phyloP scores from a whole-genome alignment of 2,329 filamentous ascomycete species.

The Lachnellula suecica region DNA sequence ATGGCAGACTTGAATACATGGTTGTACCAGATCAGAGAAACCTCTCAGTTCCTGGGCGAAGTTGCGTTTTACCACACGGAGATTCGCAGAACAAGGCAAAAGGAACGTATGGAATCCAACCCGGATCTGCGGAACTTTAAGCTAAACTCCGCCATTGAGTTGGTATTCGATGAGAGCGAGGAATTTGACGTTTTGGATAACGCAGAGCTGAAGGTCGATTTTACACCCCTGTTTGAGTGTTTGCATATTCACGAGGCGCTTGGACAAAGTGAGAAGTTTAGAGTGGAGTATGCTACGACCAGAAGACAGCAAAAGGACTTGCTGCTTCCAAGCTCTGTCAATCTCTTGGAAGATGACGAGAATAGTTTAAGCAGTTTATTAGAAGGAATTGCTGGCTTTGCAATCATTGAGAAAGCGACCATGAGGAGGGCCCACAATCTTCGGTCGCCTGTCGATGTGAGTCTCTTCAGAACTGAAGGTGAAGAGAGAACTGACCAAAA shows the following conservation, averaged over 20 bases:
- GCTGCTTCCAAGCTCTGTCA: slow-evolving; percentile 73
- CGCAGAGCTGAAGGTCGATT: slow-evolving; percentile 91
- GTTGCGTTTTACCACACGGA: slow-evolving; percentile 97
- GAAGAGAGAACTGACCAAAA: slow-evolving; percentile 14
- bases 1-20: slow-evolving; percentile 97
- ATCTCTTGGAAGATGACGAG: slow-evolving; percentile 80
- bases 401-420: slow-evolving; percentile 92
- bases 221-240: slow-evolving; percentile 90
- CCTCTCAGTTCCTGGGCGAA: slow-evolving; percentile 92
- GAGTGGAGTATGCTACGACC: slow-evolving; percentile 87
- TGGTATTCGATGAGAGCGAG: slow-evolving; percentile 92
- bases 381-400: slow-evolving; percentile 93
- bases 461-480: slow-evolving; percentile 25
- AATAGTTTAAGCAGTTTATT: slow-evolving; percentile 86
- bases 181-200: slow-evolving; percentile 96
- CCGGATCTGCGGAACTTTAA: slow-evolving; percentile 79
- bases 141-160: slow-evolving; percentile 91
- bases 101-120: slow-evolving; percentile 76
- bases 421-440: slow-evolving; percentile 84
- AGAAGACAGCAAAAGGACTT: slow-evolving; percentile 89
- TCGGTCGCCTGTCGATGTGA: slow-evolving; percentile 77
- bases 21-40: slow-evolving; percentile 92
- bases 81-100: slow-evolving; percentile 77
- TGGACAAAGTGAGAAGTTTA: slow-evolving; percentile 88
- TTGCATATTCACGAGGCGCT: slow-evolving; percentile 95